Evolutionary conservation across 2,329 filamentous ascomycete species (phyloP), one percentile per base, ranked within the genome.

Genomic region (Alternaria triticina): DNA sequence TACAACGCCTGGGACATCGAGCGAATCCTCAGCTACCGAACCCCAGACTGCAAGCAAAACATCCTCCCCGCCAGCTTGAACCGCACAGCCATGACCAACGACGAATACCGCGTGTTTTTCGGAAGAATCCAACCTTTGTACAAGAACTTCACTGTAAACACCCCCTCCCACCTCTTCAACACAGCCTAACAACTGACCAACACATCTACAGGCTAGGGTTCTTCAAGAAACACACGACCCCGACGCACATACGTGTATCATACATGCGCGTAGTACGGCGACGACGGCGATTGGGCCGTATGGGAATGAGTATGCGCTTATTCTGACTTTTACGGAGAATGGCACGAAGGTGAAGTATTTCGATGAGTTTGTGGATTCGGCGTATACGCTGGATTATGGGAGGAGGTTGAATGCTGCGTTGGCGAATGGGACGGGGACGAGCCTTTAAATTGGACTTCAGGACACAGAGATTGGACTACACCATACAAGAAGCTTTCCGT

Each of bases 281-380:
- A 20, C 45, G 6, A 59, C 49, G 13, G 36, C 30, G 10, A 54
- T 59, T 28, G 57, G 57, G 1, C 49, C 36, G 9, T 59, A 59
- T 20, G 57, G n/a, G 30, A 59, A 59, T 23, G 57, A 59, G 25
- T 59, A 59, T 3, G 57, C 57, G 27, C 27, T 59, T n/a, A 46
- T 59, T 1, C 22, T 59, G 17, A 54, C 25, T 10, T 54, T 59
- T 33, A 59, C 57, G 23, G 49, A 59, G 5, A 49, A 59, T 12
- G 57, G 57, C 3, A 54, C 27, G 12, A 45, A 59, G 40, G 49
- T 59, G 5, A 46, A 3, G 28, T 30, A 36, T 7, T 54, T 59
- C 7, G 20, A 30, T n/a, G 57, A 59, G 23, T 54, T 54, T 17
- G 57, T 54, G 15, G 57, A 59, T 49, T 59, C 57, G 36, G 57